A percentile compares a stretch with the other conserved stretches of the same genome.
Conservation (phyloP, 768 basidiomycete genomes). For the Dacryopinax spathularia region DNA sequence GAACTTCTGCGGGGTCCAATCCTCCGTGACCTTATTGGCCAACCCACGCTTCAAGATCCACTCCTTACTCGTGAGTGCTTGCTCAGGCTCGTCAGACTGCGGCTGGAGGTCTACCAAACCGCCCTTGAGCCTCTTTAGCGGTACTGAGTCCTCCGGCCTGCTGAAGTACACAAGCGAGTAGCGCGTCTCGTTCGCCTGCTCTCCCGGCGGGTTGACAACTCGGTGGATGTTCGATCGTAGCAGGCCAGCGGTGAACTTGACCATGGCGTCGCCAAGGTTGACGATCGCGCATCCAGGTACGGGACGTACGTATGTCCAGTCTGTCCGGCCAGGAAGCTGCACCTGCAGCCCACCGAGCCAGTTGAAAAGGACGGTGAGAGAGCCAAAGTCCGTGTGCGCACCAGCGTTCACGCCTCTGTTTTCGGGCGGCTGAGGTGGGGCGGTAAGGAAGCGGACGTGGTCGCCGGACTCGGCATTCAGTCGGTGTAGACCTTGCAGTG, state of each 20-base stretch:
- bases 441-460: conserved; percentile 2
- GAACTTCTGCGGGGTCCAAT: conserved; percentile 1
- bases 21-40: neutral
- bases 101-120: neutral
- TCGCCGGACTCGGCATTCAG: neutral
- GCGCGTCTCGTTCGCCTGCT: conserved; percentile 38
- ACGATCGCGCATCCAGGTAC: conserved; percentile 44
- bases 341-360: conserved; percentile 58
- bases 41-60: neutral
- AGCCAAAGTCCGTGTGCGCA: neutral
- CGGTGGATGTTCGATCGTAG: conserved; percentile 51
- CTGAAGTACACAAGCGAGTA: conserved; percentile 61
- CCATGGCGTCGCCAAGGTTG: conserved; percentile 48
- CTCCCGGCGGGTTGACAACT: conserved; percentile 47
- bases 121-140: conserved; percentile 34
- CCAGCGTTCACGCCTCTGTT: neutral
- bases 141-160: conserved; percentile 40
- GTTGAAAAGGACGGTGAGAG: conserved; percentile 24
- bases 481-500: neutral
- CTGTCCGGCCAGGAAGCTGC: conserved; percentile 41
- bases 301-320: conserved; percentile 55
- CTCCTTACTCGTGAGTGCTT: neutral
- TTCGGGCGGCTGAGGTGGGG: neutral
- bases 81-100: neutral
- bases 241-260: conserved; percentile 49